Evolutionary conservation across 1,284 basidiomycete genomes (phyloP).

Genomic region (Naganishia cerealis): DNA sequence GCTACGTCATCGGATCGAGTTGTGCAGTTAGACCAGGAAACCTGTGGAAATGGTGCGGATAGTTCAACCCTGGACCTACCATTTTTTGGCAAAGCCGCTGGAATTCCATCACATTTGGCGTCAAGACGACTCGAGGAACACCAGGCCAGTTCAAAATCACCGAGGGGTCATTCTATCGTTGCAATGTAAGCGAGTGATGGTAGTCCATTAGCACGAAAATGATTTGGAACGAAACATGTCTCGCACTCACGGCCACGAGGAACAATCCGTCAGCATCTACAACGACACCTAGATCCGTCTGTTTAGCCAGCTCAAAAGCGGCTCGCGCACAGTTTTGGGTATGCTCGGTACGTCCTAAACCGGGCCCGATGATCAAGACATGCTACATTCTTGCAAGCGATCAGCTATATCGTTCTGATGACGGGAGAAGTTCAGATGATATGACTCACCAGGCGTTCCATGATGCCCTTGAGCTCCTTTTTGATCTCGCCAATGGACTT

Average conservation of each 20-base stretch:
- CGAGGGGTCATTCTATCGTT: constrained; percentile 71
- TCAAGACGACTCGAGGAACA: constrained; percentile 59
- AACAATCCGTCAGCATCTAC: constrained; percentile 79
- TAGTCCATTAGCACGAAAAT: neutral
- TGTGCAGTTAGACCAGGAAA: neutral
- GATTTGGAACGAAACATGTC: neutral
- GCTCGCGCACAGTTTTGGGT: constrained; percentile 71
- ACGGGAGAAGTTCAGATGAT: neutral
- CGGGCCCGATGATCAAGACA: constrained; percentile 87
- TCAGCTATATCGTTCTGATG: neutral
- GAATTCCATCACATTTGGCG: constrained; percentile 94
- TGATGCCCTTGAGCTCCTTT: constrained; percentile 64
- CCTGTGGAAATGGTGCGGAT: neutral
- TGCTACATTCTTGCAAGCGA: constrained; percentile 56
- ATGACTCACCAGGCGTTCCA: constrained; percentile 68
- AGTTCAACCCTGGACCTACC: constrained; percentile 53
- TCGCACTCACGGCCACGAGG: constrained; percentile 46
- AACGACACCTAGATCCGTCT: constrained; percentile 78
- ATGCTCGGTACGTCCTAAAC: constrained; percentile 81
- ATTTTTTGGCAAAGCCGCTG: constrained; percentile 73
- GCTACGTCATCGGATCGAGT: constrained; percentile 47
- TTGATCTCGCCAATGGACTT: constrained; percentile 42
- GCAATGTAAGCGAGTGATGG: neutral
- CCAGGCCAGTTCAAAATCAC: constrained; percentile 66
- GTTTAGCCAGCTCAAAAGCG: constrained; percentile 57